Base-by-base conservation (phyloP, 1,284 basidiomycete species). In the Ceratobasidium sp. region DNA sequence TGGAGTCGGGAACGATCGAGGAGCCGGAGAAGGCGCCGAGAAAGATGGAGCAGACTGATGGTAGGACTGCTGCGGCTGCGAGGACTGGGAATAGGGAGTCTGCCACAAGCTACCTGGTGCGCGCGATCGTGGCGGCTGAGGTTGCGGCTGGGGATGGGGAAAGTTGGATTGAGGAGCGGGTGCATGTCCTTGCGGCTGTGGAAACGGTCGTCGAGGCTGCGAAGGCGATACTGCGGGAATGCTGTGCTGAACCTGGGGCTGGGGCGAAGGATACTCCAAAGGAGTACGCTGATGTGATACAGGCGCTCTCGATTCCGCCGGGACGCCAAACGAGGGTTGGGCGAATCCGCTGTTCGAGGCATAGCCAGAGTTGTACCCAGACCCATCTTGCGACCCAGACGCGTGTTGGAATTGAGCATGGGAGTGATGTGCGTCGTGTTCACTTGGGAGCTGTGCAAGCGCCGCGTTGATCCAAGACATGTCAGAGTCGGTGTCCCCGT, bases 401-500 rank as follows among this genome's bases (percentile, higher is more conserved):
- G 42, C 38, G 27, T 67, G 34, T 1, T 32, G 45, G 15, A 53
- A 54, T 31, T 67, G 50, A 20, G 25, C 20, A 17, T 65, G 53
- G 15, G 35, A 27, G 43, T 60, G n/a, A 15, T 62, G 58, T 17
- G 50, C 50, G 35, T 65, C 62, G 32, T 65, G 62, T 27, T 65
- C 62, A 38, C 62, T 65, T 38, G 62, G 62, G 42, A 65, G 62
- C 34, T 65, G 62, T 29, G 62, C 62, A 15, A 65, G 50, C 38
- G 62, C 62, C 1, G 62, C 62, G 50, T 65, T 65, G 49, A 65
- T 40, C 62, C 62, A 65, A 25, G 62, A 65, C 62, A 65, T 65
- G 29, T 65, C 62, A 34, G 47, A 40, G 27, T 65, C 62, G 15
- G 49, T 17, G 32, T 65, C 62, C 25, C 45, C 62, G 5, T 25